Base-by-base conservation (phyloP, 192 early-diverging fungal genomes). In the Mortierella claussenii region DNA sequence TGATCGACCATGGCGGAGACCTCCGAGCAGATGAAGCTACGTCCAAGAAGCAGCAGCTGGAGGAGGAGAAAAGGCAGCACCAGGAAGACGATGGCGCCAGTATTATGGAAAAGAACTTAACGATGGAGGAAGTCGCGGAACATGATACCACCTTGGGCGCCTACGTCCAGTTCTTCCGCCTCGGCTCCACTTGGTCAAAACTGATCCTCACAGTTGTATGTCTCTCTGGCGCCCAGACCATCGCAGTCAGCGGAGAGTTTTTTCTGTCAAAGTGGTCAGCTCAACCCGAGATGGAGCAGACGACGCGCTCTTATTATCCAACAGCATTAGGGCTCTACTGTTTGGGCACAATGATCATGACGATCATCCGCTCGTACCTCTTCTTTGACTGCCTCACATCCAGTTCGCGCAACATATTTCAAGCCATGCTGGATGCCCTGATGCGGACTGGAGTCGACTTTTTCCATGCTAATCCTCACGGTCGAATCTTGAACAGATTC, bases 401-500 rank as follows among this genome's bases (percentile, higher is more conserved):
- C 21, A 57, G 53, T 36, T 62, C 69, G 0, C 46, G 60, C 4
- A 56, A 32, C 27, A 63, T 90, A 60, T 90, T 89, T 56, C 43
- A 49, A 18, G 54, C 86, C 46, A 79, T 81, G 48, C 53, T 90
- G 13, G 58, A 61, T 28, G 62, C 75, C 44, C 69, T 90, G 1
- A 71, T 91, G 51, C 23, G 52, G 17, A 59, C 69, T 4, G 87
- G 87, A 7, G 79, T 92, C 68, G 55, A 60, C 13, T 90, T 89
- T 53, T 92, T 95, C 57, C 62, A 84, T 3, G 54, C 36, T 28
- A 85, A 85, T 57, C 84, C 90, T 0, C 85, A 87, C 5, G 93
- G 92, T 5, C 74, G 85, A 7, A 64, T 93, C 5, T 50, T 93
- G 53, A 85, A 90, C 44, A 76, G 90, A 57, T 88, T 93, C 83